A percentile compares a stretch with the other conserved stretches of the same genome.
Conservation (phyloP, 805 yeast species). For the Teunomyces cretensis region DNA sequence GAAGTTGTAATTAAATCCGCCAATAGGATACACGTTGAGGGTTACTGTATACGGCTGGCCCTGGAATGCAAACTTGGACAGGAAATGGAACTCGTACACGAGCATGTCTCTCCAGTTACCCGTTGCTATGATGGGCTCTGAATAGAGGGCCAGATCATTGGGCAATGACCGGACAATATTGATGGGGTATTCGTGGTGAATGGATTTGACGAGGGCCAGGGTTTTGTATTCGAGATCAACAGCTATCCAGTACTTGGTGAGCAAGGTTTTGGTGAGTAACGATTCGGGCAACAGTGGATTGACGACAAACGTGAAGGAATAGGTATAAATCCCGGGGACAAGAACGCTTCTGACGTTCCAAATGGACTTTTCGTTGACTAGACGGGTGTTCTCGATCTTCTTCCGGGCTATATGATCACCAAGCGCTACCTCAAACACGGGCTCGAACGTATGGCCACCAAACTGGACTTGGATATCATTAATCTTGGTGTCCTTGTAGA, state of each 20-base stretch:
- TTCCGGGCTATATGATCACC: constrained; percentile 2
- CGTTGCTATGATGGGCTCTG: constrained; percentile 13
- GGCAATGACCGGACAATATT: constrained; percentile 1
- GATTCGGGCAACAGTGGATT: constrained; percentile 13
- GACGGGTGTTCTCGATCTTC: not conserved
- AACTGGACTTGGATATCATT: not conserved
- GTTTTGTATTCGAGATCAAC: not conserved
- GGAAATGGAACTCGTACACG: constrained; percentile 15
- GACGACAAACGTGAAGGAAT: constrained; percentile 13
- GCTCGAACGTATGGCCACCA: not conserved
- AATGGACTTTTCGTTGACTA: constrained; percentile 8
- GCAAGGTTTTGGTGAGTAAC: constrained; percentile 3
- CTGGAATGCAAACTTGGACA: constrained; percentile 15
- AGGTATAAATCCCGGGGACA: constrained; percentile 12
- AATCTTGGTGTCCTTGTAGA: not conserved
- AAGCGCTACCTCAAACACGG: not conserved
- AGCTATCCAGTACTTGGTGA: not conserved
- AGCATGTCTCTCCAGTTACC: constrained; percentile 20
- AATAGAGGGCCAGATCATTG: not conserved
- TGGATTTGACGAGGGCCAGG: not conserved
- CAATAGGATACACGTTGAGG: constrained; percentile 11
- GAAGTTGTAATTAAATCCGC: constrained; percentile 6
- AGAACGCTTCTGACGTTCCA: constrained; percentile 7
- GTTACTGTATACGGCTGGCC: constrained; percentile 6
- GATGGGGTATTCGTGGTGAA: not conserved